These are phyloP conservation scores for Spinacia oleracea DNA, from an alignment of 179 eudicot species.

Conservation along the genomic window DNA sequence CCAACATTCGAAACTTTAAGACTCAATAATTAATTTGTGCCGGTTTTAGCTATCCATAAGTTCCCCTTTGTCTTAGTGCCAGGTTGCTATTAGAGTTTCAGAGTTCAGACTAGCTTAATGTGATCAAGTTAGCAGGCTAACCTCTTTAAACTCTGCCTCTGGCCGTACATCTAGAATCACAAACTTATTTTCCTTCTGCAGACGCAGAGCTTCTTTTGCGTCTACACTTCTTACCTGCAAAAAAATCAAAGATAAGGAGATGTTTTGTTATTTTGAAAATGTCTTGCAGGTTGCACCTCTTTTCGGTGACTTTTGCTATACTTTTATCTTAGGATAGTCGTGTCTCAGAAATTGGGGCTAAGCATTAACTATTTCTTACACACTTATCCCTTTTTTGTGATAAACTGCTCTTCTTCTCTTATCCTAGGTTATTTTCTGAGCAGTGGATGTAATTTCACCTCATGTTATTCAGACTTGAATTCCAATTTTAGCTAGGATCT, in stretches of 20 bases:
- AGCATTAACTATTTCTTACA: neutral
- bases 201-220: slow-evolving; percentile 85
- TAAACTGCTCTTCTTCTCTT: neutral
- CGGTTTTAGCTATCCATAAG: neutral
- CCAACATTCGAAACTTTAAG: slow-evolving; percentile 17
- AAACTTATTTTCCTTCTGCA: slow-evolving; percentile 89
- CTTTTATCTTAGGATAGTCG: neutral
- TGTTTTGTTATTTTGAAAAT: neutral
- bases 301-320: neutral
- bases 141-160: slow-evolving; percentile 94
- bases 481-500: neutral
- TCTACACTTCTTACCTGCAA: slow-evolving; percentile 91
- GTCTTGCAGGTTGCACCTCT: neutral
- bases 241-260: neutral
- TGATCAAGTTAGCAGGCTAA: slow-evolving; percentile 25
- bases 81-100: slow-evolving; percentile 6
- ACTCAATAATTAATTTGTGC: neutral
- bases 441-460: neutral
- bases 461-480: neutral
- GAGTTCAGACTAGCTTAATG: neutral
- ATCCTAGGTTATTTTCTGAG: neutral
- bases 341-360: neutral
- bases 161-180: slow-evolving; percentile 95
- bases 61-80: slow-evolving; percentile 1
- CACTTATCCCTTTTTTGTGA: neutral